phyloP scores from a whole-genome alignment of 139 green algal genomes.

The Nannochloris sp. region DNA sequence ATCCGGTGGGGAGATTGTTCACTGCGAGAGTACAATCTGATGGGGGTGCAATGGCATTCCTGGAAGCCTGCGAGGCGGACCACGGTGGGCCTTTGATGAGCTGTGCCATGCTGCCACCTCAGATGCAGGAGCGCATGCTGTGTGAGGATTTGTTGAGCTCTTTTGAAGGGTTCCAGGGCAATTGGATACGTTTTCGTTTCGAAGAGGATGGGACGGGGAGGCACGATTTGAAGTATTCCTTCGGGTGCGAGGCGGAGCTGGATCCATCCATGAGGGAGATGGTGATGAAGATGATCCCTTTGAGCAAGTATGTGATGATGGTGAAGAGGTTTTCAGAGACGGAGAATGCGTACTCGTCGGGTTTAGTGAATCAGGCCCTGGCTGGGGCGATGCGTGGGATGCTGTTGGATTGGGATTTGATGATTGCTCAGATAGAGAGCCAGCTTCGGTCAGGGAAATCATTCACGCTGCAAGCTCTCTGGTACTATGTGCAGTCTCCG shows the following conservation, averaged over 20 bases:
- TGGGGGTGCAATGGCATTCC: too few relatives aligned
- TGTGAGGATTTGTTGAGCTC: slow-evolving; percentile 32
- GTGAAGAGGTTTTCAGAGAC: slow-evolving; percentile 76
- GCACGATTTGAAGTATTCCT: background rate
- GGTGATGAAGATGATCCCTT: slow-evolving; percentile 62
- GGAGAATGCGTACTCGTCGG: slow-evolving; percentile 36
- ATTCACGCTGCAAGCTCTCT: slow-evolving; percentile 61
- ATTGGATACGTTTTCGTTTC: slow-evolving; percentile 1
- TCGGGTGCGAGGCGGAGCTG: slow-evolving; percentile 13
- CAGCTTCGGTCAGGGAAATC: slow-evolving; percentile 38
- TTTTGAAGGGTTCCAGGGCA: slow-evolving; percentile 21
- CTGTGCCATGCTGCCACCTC: too few relatives aligned
- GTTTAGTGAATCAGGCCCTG: slow-evolving; percentile 65
- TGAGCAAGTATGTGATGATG: slow-evolving; percentile 65
- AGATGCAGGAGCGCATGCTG: background rate
- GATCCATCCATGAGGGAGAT: slow-evolving; percentile 55
- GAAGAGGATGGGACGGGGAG: background rate
- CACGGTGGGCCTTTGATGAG: too few relatives aligned
- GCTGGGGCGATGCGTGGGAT: slow-evolving; percentile 57
- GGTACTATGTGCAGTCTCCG: slow-evolving; percentile 68
- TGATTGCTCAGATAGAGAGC: slow-evolving; percentile 85
- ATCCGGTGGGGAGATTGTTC: too few relatives aligned
- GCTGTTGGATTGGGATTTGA: slow-evolving; percentile 64
- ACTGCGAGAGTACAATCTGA: too few relatives aligned
- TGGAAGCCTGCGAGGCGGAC: background rate